Evolutionary conservation across 108 stramenopile genomes (phyloP).

Genomic region (Cylindrotheca closterium): DNA sequence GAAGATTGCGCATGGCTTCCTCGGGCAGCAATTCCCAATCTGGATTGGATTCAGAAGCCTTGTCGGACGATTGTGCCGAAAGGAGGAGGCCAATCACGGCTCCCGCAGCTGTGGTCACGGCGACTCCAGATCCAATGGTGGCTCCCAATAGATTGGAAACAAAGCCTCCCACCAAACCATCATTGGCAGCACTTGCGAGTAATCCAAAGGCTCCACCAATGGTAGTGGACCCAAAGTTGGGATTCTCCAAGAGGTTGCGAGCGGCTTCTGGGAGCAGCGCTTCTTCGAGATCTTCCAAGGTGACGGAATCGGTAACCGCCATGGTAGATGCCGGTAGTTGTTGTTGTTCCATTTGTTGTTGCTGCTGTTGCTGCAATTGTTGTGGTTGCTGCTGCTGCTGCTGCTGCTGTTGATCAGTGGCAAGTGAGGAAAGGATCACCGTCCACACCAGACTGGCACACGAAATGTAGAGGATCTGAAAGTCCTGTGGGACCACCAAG

Average conservation of each 20-base stretch:
- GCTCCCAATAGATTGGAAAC: constrained; percentile 1
- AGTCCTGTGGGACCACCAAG: constrained; percentile 35
- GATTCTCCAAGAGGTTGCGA: neutral
- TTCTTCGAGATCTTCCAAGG: neutral
- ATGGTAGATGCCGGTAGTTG: neutral
- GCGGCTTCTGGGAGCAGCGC: neutral
- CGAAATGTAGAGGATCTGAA: constrained; percentile 35
- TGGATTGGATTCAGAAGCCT: no score
- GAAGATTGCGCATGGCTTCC: no score
- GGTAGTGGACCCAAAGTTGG: neutral
- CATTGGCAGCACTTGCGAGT: constrained; percentile 2
- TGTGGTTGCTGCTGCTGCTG: neutral
- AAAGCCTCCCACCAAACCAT: neutral
- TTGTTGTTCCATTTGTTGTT: neutral
- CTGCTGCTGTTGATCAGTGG: neutral
- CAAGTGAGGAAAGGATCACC: constrained; percentile 25
- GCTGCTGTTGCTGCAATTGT: neutral
- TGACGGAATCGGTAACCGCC: neutral
- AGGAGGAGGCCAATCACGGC: neutral
- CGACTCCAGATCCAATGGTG: neutral
- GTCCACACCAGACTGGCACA: constrained; percentile 40
- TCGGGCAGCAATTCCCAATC: no score
- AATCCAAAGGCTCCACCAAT: neutral
- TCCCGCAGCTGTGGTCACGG: neutral
- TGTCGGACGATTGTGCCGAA: no score